phyloP scores from a whole-genome alignment of 345 rosid genomes.

The Eucalyptus curtisii region DNA sequence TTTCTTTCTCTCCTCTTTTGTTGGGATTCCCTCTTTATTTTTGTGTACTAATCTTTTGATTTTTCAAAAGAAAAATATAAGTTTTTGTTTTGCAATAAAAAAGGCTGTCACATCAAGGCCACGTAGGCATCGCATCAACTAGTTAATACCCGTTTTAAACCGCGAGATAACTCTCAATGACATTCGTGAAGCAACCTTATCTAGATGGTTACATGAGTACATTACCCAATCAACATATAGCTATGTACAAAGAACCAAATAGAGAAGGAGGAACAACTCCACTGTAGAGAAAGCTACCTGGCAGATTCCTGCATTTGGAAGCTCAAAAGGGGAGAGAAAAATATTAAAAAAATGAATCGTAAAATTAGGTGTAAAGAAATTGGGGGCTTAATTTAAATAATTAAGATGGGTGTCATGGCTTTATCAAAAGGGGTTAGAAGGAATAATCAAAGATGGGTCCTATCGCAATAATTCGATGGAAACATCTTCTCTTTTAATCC shows the following conservation, averaged over 20 bases:
- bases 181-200: neutral
- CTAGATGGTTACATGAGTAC: neutral
- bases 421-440: conserved; percentile 39
- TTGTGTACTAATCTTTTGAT: neutral
- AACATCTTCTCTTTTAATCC: conserved; percentile 16
- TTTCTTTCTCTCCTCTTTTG: neutral
- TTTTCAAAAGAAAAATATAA: neutral
- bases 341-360: neutral
- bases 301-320: neutral
- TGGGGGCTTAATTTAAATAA: neutral
- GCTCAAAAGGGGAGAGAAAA: neutral
- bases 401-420: conserved; percentile 25
- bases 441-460: conserved; percentile 27
- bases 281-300: neutral
- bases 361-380: neutral
- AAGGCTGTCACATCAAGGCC: neutral
- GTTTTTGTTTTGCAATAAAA: neutral
- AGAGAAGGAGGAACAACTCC: neutral
- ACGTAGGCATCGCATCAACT: neutral
- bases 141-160: neutral
- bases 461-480: conserved; percentile 8
- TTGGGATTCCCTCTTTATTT: neutral
- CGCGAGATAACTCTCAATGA: neutral
- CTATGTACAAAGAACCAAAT: neutral
- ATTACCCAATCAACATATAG: neutral